Conservation (phyloP, 2,329 filamentous ascomycete species). For the Parastagonospora nodorum region DNA sequence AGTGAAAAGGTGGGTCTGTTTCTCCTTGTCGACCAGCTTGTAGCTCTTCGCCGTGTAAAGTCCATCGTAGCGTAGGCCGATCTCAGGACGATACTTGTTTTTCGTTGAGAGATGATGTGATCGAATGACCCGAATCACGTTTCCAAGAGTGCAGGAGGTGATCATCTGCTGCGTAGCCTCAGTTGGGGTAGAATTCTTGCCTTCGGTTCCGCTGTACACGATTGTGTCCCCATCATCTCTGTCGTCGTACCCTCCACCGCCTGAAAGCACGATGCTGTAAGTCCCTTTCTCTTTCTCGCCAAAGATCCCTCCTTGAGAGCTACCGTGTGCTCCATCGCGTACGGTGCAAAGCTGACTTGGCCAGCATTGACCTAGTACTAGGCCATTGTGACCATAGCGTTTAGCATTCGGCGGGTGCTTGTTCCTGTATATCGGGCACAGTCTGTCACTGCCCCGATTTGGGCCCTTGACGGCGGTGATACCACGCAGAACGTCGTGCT, state of each 20-base stretch:
- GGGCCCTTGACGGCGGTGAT: slow-evolving; percentile 34
- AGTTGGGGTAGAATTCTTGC: slow-evolving; percentile 34
- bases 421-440: slow-evolving; percentile 27
- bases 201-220: slow-evolving; percentile 59
- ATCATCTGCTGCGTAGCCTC: slow-evolving; percentile 52
- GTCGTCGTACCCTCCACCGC: slow-evolving; percentile 54
- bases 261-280: slow-evolving; percentile 61
- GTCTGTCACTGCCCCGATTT: slow-evolving; percentile 30
- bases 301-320: slow-evolving; percentile 53
- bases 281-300: slow-evolving; percentile 55
- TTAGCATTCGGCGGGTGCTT: slow-evolving; percentile 26
- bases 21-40: slow-evolving; percentile 47
- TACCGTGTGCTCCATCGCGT: slow-evolving; percentile 60
- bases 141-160: slow-evolving; percentile 39
- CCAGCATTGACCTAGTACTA: slow-evolving; percentile 60
- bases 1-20: slow-evolving; percentile 55
- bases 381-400: slow-evolving; percentile 47
- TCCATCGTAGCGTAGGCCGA: slow-evolving; percentile 63
- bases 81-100: slow-evolving; percentile 51
- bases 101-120: slow-evolving; percentile 45
- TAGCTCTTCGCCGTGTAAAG: slow-evolving; percentile 55
- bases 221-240: slow-evolving; percentile 57
- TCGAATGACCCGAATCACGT: slow-evolving; percentile 58
- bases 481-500: slow-evolving; percentile 54
- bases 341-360: slow-evolving; percentile 58